Conservation (phyloP, 805 yeast species). For the Saccharomyces eubayanus region DNA sequence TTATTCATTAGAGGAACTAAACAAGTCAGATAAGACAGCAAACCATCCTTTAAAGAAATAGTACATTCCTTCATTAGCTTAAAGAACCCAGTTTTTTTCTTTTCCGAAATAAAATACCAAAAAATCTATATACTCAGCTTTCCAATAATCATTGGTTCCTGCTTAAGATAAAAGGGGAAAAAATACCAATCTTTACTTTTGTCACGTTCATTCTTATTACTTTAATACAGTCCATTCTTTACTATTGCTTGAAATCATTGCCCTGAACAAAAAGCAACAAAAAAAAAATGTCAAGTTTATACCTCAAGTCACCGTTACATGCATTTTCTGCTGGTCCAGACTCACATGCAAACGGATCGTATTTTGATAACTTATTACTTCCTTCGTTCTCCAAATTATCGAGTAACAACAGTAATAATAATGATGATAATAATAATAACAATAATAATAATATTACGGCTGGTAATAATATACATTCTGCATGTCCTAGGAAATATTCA, state of each 20-base stretch:
- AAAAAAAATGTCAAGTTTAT: conserved; percentile 7
- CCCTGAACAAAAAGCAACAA: background rate
- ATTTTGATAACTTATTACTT: background rate
- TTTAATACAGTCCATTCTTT: background rate
- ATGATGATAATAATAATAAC: background rate
- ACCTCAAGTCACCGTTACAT: conserved; percentile 1
- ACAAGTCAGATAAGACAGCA: background rate
- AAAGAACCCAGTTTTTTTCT: background rate
- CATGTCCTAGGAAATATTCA: background rate
- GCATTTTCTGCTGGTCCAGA: conserved; percentile 4
- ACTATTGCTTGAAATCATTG: background rate
- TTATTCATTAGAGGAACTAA: background rate
- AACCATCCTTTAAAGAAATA: background rate
- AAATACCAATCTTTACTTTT: background rate
- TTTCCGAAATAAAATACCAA: background rate
- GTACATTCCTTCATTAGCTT: background rate
- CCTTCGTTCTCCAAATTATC: background rate
- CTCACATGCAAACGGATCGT: background rate
- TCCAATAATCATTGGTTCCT: background rate
- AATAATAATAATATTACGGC: background rate
- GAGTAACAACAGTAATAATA: background rate
- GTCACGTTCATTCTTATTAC: background rate
- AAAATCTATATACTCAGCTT: background rate
- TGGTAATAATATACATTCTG: background rate
- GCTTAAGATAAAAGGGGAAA: background rate